Base-by-base conservation (phyloP, 768 basidiomycete genomes). In the Nidula microcarpa region DNA sequence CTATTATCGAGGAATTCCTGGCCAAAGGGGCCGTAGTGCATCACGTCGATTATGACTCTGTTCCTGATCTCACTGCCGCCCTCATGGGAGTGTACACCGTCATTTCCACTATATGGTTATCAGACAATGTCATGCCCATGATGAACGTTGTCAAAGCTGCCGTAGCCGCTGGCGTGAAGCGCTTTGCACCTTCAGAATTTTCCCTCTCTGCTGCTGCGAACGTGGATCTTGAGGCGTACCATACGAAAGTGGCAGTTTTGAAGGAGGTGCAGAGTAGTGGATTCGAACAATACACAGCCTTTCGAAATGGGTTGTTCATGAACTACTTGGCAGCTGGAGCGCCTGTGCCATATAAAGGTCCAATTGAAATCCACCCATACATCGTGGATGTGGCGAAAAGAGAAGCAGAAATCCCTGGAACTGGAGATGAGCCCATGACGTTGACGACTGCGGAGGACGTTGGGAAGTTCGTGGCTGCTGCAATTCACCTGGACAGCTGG, bases 231-330 rank as follows among this genome's bases (percentile, higher is more conserved):
- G 46, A 37, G n/a, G 5, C 33, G 5, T 53, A 53, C 32, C 35
- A 23, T n/a, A 5, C n/a, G 1, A 53, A 48, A 39, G 17, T 33
- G 6, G 16, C 39, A 14, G 14, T 53, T 9, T 37, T 34, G 35
- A 10, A 23, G 13, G 17, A 34, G 23, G 18, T 48, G 44, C 46
- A 48, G 30, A 30, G 30, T 3, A 36, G 17, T 32, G 46, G 51
- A 39, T 35, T 52, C 4, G 23, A 30, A 2, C 43, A 52, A 34
- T 52, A 45, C 11, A 52, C 51, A 6, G 33, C 43, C 14, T 52
- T 52, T 33, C 43, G 34, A 13, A 52, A 47, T 36, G 51, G 51
- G 7, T 13, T 52, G 6, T 46, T 52, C 33, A 46, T 35, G 44
- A 43, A 52, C 33, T 46, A 34, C 18, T 44, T 52, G 14, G 43